These are phyloP conservation scores for Castanea crenata DNA, from an alignment of 306 rosid species.

Conservation along the genomic window DNA sequence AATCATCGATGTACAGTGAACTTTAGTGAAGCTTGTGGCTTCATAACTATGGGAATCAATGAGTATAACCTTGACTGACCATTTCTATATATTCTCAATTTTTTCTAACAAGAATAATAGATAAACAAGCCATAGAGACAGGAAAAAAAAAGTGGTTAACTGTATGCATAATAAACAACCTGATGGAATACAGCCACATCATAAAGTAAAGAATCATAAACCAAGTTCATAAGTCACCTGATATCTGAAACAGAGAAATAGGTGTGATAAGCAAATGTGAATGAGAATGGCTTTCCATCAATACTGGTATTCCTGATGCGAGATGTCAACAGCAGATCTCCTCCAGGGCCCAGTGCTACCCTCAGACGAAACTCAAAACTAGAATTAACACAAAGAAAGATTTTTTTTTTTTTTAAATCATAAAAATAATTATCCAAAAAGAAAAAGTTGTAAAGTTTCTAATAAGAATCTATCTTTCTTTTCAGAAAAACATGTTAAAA, in stretches of 20 bases:
- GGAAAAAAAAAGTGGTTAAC: slow-evolving; percentile 1
- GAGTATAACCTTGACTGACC: slow-evolving; percentile 5
- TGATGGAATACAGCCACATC: background rate
- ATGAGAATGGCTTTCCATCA: slow-evolving; percentile 89
- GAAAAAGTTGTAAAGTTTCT: background rate
- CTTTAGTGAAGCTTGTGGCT: background rate
- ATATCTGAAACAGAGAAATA: slow-evolving; percentile 92
- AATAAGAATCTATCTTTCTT: background rate
- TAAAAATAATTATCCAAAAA: background rate
- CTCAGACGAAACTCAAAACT: slow-evolving; percentile 91
- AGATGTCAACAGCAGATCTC: slow-evolving; percentile 86
- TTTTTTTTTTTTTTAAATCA: too few relatives aligned
- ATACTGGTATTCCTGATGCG: slow-evolving; percentile 82
- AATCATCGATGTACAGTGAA: background rate
- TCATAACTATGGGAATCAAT: slow-evolving; percentile 7
- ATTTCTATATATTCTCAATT: background rate
- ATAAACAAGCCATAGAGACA: slow-evolving; percentile 4
- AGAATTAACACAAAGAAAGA: slow-evolving; percentile 25
- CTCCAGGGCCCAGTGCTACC: slow-evolving; percentile 88
- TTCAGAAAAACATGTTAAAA: background rate
- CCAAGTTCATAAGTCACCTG: slow-evolving; percentile 45
- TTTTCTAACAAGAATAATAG: slow-evolving; percentile 1
- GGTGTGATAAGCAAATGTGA: slow-evolving; percentile 94
- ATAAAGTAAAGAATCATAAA: slow-evolving; percentile 3
- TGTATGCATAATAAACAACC: slow-evolving; percentile 1